Evolutionary conservation across 2,329 filamentous ascomycete genomes (phyloP).

Genomic region (Calonectria ilicicola): DNA sequence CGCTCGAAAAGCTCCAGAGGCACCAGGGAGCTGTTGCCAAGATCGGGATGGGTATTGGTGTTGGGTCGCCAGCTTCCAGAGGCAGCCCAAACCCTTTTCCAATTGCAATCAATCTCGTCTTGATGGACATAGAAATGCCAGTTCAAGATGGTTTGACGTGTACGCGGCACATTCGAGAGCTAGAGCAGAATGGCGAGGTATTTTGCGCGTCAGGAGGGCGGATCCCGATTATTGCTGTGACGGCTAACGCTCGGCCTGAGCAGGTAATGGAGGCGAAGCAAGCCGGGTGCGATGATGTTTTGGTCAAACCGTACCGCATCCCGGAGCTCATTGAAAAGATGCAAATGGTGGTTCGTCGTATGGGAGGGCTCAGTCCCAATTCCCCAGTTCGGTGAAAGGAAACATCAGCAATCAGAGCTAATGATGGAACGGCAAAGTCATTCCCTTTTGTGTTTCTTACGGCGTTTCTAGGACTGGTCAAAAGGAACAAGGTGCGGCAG

Average conservation of each 20-base stretch:
- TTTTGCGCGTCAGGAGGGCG: constrained; percentile 57
- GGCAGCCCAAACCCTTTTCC: constrained; percentile 27
- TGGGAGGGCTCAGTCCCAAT: constrained; percentile 45
- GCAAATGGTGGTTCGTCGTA: constrained; percentile 57
- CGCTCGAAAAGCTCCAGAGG: constrained; percentile 59
- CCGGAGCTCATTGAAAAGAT: constrained; percentile 72
- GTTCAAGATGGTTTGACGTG: constrained; percentile 78
- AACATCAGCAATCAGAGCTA: not conserved
- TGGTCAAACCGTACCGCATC: constrained; percentile 79
- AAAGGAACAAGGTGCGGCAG: constrained; percentile 11
- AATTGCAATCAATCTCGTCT: constrained; percentile 67
- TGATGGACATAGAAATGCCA: constrained; percentile 86
- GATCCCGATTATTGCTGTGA: constrained; percentile 75
- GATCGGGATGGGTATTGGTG: constrained; percentile 20
- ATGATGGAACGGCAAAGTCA: constrained; percentile 18
- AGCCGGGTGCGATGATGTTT: constrained; percentile 71
- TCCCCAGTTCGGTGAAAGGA: constrained; percentile 41
- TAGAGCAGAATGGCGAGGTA: constrained; percentile 67
- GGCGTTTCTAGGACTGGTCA: constrained; percentile 20
- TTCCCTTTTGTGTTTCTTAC: constrained; percentile 15
- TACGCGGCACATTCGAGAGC: constrained; percentile 71
- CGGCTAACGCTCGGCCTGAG: constrained; percentile 74
- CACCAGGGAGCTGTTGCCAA: constrained; percentile 36
- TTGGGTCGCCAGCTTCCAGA: constrained; percentile 24
- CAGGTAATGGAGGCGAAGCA: constrained; percentile 65